Evolutionary conservation across 495 filamentous ascomycete genomes (phyloP).

Genomic region (Lasiosphaeriaceae sp.): DNA sequence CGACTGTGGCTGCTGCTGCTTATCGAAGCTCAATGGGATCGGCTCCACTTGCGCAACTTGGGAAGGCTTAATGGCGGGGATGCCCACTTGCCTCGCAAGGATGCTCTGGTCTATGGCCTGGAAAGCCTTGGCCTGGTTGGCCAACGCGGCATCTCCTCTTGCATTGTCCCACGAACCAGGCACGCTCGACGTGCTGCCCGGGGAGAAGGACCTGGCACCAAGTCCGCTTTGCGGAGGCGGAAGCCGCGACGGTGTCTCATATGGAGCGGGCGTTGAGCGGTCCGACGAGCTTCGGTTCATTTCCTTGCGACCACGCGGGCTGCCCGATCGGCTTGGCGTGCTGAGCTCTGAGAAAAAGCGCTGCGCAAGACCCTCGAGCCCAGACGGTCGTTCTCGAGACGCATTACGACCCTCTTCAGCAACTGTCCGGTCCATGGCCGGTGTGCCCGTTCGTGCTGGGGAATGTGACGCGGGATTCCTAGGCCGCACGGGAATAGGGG

Average conservation of each 20-base stretch:
- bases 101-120: conserved; percentile 52
- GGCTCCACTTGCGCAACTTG: conserved; percentile 29
- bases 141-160: conserved; percentile 23
- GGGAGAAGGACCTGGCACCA: conserved; percentile 33
- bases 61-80: conserved; percentile 22
- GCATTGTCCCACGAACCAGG: conserved; percentile 20
- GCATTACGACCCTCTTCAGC: conserved; percentile 31
- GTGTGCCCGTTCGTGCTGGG: conserved; percentile 15
- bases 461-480: conserved; percentile 16
- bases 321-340: conserved; percentile 46
- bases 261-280: conserved; percentile 29
- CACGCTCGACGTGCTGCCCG: conserved; percentile 21
- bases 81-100: conserved; percentile 41
- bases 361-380: conserved; percentile 52
- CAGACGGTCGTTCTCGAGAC: conserved; percentile 45
- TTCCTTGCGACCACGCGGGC: conserved; percentile 46
- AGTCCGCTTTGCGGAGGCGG: conserved; percentile 9
- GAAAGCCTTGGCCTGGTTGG: conserved; percentile 46
- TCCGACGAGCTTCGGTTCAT: conserved; percentile 23
- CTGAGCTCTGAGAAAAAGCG: conserved; percentile 52
- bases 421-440: conserved; percentile 27
- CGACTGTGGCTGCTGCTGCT: conserved; percentile 19
- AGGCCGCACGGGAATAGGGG: conserved; percentile 20
- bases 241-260: conserved; percentile 27
- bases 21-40: conserved; percentile 36